Conservation (phyloP, 768 basidiomycete species). For the Punctularia strigosozonata region DNA sequence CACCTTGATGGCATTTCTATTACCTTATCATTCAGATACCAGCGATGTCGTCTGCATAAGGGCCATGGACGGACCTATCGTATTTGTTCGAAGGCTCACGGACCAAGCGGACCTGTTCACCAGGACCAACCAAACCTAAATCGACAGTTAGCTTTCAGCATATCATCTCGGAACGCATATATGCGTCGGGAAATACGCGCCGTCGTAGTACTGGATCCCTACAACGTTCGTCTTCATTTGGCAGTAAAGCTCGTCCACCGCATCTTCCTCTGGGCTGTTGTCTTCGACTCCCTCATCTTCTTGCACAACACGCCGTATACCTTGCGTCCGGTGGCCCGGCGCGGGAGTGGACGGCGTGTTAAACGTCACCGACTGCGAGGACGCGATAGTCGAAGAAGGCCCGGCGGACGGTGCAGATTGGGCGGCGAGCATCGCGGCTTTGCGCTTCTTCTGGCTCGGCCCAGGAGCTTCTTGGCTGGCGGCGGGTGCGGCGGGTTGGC, state of each 20-base stretch:
- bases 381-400: slow-evolving; percentile 8
- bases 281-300: slow-evolving; percentile 26
- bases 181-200: too few relatives aligned
- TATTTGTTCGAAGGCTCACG: slow-evolving; percentile 58
- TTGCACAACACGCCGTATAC: background rate
- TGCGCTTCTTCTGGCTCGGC: slow-evolving; percentile 33
- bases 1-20: slow-evolving; percentile 72
- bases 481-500: background rate
- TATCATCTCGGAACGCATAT: background rate
- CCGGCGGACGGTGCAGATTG: slow-evolving; percentile 6
- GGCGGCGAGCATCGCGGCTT: slow-evolving; percentile 18
- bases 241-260: slow-evolving; percentile 58
- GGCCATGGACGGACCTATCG: slow-evolving; percentile 36
- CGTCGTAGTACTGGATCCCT: slow-evolving; percentile 76
- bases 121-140: slow-evolving; percentile 63
- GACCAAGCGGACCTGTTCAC: slow-evolving; percentile 62
- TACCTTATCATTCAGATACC: too few relatives aligned
- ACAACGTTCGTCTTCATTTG: slow-evolving; percentile 52
- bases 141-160: background rate
- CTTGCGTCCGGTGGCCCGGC: background rate
- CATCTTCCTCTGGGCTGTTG: slow-evolving; percentile 32
- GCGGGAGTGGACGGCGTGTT: too few relatives aligned
- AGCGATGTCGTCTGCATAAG: background rate
- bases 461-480: slow-evolving; percentile 7
- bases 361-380: slow-evolving; percentile 8